Conservation (phyloP, 495 filamentous ascomycete genomes). For the Apodospora peruviana region DNA sequence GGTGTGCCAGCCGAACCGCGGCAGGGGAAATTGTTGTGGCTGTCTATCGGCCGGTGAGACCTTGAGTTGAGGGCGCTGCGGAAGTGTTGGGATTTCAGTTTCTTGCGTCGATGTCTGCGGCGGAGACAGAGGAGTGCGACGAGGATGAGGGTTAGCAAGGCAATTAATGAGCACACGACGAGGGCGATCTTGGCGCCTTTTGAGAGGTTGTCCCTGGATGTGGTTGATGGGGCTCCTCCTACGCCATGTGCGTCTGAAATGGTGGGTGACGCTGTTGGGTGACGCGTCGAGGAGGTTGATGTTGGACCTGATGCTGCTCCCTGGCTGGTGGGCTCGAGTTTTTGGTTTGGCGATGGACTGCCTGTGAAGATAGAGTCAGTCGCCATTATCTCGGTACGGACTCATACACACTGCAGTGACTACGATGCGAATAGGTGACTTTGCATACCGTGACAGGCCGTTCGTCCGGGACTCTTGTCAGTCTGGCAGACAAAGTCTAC, state of each 20-base stretch:
- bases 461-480: too few species aligned
- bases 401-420: too few species aligned
- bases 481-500: conserved; percentile 17
- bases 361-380: not conserved
- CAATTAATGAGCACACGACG: conserved; percentile 33
- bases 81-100: not conserved
- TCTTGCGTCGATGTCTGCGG: conserved; percentile 17
- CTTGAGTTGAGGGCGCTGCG: too few species aligned
- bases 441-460: too few species aligned
- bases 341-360: not conserved
- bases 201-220: conserved; percentile 21
- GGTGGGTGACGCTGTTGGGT: conserved; percentile 1
- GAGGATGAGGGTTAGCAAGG: conserved; percentile 26
- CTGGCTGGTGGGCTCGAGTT: too few species aligned
- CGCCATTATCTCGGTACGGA: too few species aligned
- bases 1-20: conserved; percentile 12
- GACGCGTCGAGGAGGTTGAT: not conserved
- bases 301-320: not conserved
- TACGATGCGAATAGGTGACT: too few species aligned
- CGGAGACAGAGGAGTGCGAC: conserved; percentile 27
- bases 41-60: too few species aligned
- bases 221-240: conserved; percentile 10
- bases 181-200: conserved; percentile 35
- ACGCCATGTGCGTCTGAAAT: not conserved
- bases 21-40: too few species aligned